Base-by-base conservation (phyloP, 257 asterid genomes). In the Plantago elongata region DNA sequence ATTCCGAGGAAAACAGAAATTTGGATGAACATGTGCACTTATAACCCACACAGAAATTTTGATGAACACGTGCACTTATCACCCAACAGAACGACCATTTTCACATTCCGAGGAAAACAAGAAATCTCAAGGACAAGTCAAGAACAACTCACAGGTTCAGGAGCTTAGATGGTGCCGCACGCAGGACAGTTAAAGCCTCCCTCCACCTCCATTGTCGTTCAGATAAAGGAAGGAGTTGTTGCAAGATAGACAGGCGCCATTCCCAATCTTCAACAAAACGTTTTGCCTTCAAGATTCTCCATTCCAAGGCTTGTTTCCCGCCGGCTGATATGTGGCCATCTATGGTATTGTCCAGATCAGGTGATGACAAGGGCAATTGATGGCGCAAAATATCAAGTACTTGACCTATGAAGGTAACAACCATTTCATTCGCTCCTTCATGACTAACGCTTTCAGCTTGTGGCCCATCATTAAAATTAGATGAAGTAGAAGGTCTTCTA, bases 181-280 rank as follows among this genome's bases (percentile, higher is more conserved):
- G 95, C 60, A 92, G 78, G 60, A 92, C 94, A 11, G 90, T 81
- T 66, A 86, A 76, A 70, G 88, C 97, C 79, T 92, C 99, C 82
- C 81, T 92, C 99, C 99, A 89, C 80, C 81, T 86, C 99, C 97
- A 89, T 55, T 84, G 91, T 40, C 95, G 96, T 54, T 84, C 99
- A 69, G 93, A 83, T 74, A 84, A 81, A 58, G 97, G 97, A 64
- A 86, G 76, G 75, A 92, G 95, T 75, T 89, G 73, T 73, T 86
- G 97, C 81, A 92, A 83, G 75, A 92, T 81, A 72, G 95, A 89
- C 65, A 92, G 81, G 54, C 99, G 97, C 99, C 99, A 92, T 72
- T 83, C 95, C 99, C 99, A 92, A 64, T 92, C 99, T 64, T 89
- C 97, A 74, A 86, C 70, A 62, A 78, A 81, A 45, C 79, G 77